Evolutionary conservation across 805 yeast genomes (phyloP).

Genomic region (Geotrichum ghanense): DNA sequence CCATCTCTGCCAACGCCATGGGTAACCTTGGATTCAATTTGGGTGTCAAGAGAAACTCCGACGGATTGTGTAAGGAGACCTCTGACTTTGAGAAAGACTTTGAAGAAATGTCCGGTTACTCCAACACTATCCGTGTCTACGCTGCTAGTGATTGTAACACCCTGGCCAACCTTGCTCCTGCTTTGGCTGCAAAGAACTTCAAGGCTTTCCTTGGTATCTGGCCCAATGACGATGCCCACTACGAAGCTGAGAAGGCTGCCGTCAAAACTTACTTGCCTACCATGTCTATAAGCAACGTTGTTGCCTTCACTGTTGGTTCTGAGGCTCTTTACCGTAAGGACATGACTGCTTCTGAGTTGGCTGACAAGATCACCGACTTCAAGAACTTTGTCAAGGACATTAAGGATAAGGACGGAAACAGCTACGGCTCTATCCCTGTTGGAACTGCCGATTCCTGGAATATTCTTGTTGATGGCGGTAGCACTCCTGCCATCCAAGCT

Average conservation of each 20-base stretch:
- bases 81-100: conserved; percentile 64
- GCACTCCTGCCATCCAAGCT: conserved; percentile 60
- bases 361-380: conserved; percentile 51
- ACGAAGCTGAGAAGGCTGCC: conserved; percentile 61
- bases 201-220: conserved; percentile 76
- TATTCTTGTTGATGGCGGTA: conserved; percentile 68
- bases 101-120: conserved; percentile 42
- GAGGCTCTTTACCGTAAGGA: conserved; percentile 92
- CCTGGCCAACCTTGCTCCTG: conserved; percentile 74
- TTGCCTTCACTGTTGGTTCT: conserved; percentile 82
- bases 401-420: conserved; percentile 69
- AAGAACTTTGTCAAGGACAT: conserved; percentile 49
- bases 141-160: conserved; percentile 94
- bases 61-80: conserved; percentile 59
- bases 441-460: conserved; percentile 98
- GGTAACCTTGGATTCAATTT: conserved; percentile 76
- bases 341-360: conserved; percentile 63
- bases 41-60: conserved; percentile 68
- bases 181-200: conserved; percentile 69
- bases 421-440: conserved; percentile 61
- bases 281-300: conserved; percentile 48
- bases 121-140: conserved; percentile 67
- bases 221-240: conserved; percentile 85
- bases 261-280: conserved; percentile 59
- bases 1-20: conserved; percentile 41